Evolutionary conservation across 2,329 filamentous ascomycete species (phyloP).

Genomic region (Escovopsis sp.): DNA sequence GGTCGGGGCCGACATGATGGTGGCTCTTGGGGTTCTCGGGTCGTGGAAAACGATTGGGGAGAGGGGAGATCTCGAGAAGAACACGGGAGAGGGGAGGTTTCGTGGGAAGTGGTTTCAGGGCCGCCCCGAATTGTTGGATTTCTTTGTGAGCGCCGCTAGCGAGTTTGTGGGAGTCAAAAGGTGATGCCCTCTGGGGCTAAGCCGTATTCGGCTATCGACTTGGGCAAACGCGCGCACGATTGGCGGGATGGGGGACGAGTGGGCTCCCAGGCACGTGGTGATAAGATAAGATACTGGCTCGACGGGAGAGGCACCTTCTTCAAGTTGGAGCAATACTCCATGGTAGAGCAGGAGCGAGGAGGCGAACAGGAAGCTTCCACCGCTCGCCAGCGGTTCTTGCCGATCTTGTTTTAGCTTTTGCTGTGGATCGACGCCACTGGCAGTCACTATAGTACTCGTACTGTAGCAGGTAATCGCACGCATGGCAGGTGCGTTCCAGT

Average conservation of each 20-base stretch:
- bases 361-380: no score
- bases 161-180: slow-evolving; percentile 30
- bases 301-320: no score
- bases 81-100: slow-evolving; percentile 19
- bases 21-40: slow-evolving; percentile 19
- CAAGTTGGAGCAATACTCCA: no score
- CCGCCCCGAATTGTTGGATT: slow-evolving; percentile 25
- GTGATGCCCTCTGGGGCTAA: slow-evolving; percentile 26
- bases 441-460: no score
- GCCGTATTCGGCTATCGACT: slow-evolving; percentile 12
- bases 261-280: slow-evolving; percentile 25
- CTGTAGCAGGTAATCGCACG: no score
- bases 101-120: slow-evolving; percentile 14
- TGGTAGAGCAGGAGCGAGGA: no score
- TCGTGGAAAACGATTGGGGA: slow-evolving; percentile 15
- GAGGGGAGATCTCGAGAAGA: no score
- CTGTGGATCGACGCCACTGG: no score
- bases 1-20: slow-evolving; percentile 60
- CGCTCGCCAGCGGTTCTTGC: no score
- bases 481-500: no score
- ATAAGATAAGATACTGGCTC: slow-evolving; percentile 15
- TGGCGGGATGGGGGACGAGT: slow-evolving; percentile 16
- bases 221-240: slow-evolving; percentile 3
- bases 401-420: no score
- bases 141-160: slow-evolving; percentile 26